Percentiles rank a stretch among this genome's conserved stretches.
phyloP scores from a whole-genome alignment of 495 filamentous ascomycete species.

The Aspergillus taichungensis region DNA sequence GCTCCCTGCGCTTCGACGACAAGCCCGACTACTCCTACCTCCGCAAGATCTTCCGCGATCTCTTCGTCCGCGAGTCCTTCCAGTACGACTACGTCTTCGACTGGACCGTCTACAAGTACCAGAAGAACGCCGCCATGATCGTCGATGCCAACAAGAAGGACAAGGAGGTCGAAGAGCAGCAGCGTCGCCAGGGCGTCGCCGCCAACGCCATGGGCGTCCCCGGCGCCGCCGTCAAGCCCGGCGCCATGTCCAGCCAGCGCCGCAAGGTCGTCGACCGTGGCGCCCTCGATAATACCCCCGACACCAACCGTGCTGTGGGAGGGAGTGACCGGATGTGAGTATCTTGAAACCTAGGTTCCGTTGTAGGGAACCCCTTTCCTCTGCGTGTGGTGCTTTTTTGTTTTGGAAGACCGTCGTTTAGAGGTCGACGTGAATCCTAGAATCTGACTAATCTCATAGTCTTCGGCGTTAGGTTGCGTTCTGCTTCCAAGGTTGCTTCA shows the following conservation, averaged over 20 bases:
- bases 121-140: conserved; percentile 95
- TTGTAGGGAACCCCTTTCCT: conserved; percentile 74
- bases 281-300: conserved; percentile 67
- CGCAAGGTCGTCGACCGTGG: conserved; percentile 76
- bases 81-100: conserved; percentile 99
- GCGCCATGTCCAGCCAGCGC: conserved; percentile 66
- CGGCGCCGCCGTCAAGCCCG: conserved; percentile 57
- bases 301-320: conserved; percentile 80
- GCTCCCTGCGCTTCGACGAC: conserved; percentile 97
- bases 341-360: conserved; percentile 70
- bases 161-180: conserved; percentile 69
- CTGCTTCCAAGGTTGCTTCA: conserved; percentile 76
- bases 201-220: conserved; percentile 52
- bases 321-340: conserved; percentile 99
- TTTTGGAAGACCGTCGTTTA: conserved; percentile 61
- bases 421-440: conserved; percentile 60
- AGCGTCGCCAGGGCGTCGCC: conserved; percentile 49
- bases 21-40: conserved; percentile 99
- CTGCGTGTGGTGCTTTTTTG: conserved; percentile 76
- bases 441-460: conserved; percentile 81
- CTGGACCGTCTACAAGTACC: conserved; percentile 99
- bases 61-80: conserved; percentile 98
- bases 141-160: conserved; percentile 67
- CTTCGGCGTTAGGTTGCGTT: conserved; percentile 90
- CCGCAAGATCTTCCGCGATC: conserved; percentile 99